Conservation (phyloP, 306 rosid genomes). For the Ormosia semicastrata region DNA sequence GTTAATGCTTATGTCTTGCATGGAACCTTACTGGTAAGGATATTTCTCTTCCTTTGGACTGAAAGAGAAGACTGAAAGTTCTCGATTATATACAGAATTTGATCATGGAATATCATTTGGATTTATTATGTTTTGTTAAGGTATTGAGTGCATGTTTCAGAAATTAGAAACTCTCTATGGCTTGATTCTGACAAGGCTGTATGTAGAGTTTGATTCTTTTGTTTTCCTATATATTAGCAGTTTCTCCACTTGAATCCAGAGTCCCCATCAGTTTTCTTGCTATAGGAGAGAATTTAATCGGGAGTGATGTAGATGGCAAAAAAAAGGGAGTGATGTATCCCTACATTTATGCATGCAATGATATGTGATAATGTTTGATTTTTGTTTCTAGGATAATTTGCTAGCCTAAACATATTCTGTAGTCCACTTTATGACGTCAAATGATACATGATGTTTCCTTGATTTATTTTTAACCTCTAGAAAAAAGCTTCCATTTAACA, state of each 20-base stretch:
- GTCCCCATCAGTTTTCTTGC: not conserved
- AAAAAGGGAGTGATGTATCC: not conserved
- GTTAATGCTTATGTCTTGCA: not conserved
- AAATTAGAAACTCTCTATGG: conserved; percentile 1
- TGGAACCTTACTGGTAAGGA: not conserved
- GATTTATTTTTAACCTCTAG: not conserved
- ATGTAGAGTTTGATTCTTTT: not conserved
- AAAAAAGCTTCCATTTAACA: conserved; percentile 2
- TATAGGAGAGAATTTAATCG: not conserved
- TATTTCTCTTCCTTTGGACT: conserved; percentile 4
- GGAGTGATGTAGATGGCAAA: not conserved
- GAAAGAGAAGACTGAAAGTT: not conserved
- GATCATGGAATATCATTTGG: not conserved
- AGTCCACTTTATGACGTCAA: not conserved
- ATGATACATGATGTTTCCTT: conserved; percentile 1
- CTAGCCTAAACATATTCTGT: not conserved
- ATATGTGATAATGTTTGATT: not conserved
- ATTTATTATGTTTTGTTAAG: not conserved
- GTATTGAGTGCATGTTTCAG: not conserved
- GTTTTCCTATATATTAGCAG: not conserved
- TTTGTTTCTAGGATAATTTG: conserved; percentile 22
- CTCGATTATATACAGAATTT: not conserved
- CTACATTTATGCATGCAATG: not conserved
- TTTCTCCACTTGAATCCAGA: not conserved
- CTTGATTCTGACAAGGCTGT: not conserved